A percentile compares a stretch with the other conserved stretches of the same genome.
phyloP scores from a whole-genome alignment of 139 green algal species.

The Volvox africanus region DNA sequence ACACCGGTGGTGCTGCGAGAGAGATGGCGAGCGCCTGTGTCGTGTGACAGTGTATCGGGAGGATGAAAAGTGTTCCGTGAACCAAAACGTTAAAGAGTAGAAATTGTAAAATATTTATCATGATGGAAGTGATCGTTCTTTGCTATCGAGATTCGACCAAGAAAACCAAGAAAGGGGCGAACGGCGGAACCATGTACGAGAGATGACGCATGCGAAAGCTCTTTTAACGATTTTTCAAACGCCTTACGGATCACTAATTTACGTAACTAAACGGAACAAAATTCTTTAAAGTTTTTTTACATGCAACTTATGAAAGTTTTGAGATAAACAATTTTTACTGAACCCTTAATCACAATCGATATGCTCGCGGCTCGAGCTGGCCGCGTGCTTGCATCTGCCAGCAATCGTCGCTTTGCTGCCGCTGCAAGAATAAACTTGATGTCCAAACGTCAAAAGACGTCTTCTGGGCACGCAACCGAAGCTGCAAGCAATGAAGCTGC shows the following conservation, averaged over 20 bases:
- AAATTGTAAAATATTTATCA: too few relatives aligned
- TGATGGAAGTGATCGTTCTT: too few relatives aligned
- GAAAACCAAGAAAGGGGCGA: too few relatives aligned
- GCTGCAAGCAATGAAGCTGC: neutral
- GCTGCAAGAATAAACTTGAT: neutral
- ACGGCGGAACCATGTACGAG: too few relatives aligned
- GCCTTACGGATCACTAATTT: neutral
- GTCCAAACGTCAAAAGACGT: conserved; percentile 34
- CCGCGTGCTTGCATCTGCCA: conserved; percentile 2
- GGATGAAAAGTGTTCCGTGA: too few relatives aligned
- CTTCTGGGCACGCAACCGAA: neutral
- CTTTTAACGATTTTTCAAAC: neutral
- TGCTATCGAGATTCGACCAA: too few relatives aligned
- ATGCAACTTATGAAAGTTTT: neutral
- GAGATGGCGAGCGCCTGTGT: too few relatives aligned
- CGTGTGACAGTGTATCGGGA: too few relatives aligned
- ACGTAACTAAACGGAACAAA: neutral
- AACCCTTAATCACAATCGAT: neutral
- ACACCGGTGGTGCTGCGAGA: too few relatives aligned
- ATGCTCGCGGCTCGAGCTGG: conserved; percentile 16
- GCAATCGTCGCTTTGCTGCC: conserved; percentile 1
- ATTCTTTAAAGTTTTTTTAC: neutral
- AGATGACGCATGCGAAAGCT: too few relatives aligned
- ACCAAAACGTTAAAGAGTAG: too few relatives aligned
- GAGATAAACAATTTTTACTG: neutral